Base-by-base conservation (phyloP, 1,139 yeast genomes). In the Hansenula anomala region DNA sequence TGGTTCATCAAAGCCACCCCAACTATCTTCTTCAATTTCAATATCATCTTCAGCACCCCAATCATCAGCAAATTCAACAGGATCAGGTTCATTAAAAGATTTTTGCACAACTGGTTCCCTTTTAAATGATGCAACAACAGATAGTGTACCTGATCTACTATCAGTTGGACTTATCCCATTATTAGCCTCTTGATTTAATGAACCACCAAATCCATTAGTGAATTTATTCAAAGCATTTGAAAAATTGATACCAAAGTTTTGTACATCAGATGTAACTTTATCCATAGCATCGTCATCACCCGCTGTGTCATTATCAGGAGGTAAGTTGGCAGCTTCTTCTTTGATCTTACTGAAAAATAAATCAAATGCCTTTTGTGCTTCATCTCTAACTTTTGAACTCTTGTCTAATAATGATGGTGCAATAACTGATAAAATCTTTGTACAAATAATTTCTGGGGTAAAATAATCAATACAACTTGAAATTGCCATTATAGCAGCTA, bases 401-500 rank as follows among this genome's bases (percentile, higher is more conserved):
- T 69, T 73, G 57, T 92, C 98, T 60, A 92, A 72, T 43, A 92
- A 66, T 0, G 92, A 78, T 1, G 94, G 87, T 0, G 96, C 90
- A 43, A 92, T 73, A 7, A 89, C 88, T 0, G 96, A 94, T 44
- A 92, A 62, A n/a, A 90, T 75, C 55, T 83, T 86, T 27, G 80
- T 77, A 45, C 96, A 86, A 40, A 89, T 81, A 38, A 89, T 85
- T 22, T 78, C 85, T 4, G 89, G 79, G 1, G 83, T 66, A 52
- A 89, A 89, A 36, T 73, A 76, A 9, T 79, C 80, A 23, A 80
- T 66, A 18, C 87, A 73, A 13, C 73, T 68, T 36, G 75, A 77
- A 46, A 92, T 75, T 1, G 97, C 95, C 45, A 79, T 66, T 29
- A 92, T 67, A 0, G 97, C 89, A 5, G 85, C 86, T 58, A 83